Conservation (phyloP, 257 asterid species). For the Galeopsis tetrahit region DNA sequence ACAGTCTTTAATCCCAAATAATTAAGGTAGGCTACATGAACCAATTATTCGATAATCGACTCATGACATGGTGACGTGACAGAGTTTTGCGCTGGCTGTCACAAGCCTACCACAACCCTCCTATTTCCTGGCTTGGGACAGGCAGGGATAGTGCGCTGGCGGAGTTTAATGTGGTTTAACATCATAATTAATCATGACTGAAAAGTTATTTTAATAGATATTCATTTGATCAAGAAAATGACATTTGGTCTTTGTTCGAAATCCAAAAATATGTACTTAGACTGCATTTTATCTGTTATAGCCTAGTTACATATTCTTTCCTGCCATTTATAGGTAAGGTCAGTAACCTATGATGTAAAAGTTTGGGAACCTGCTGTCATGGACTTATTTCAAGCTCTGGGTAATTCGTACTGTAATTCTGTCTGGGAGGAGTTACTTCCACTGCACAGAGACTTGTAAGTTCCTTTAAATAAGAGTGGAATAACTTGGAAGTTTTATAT, state of each 20-base stretch:
- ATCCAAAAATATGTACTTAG: slow-evolving; percentile 6
- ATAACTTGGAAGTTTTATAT: slow-evolving; percentile 6
- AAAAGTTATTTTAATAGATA: slow-evolving; percentile 11
- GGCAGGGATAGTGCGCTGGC: too few species aligned
- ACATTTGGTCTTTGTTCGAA: background rate
- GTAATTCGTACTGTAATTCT: slow-evolving; percentile 85
- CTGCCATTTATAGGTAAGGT: slow-evolving; percentile 72
- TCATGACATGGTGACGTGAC: too few species aligned
- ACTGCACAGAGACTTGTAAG: slow-evolving; percentile 62
- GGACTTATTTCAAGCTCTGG: slow-evolving; percentile 79
- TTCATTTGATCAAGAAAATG: slow-evolving; percentile 2
- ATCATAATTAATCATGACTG: slow-evolving; percentile 19
- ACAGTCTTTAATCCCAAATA: too few species aligned
- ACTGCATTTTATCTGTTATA: slow-evolving; percentile 14
- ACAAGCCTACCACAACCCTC: too few species aligned
- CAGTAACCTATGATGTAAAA: slow-evolving; percentile 87
- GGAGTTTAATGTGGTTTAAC: slow-evolving; percentile 9
- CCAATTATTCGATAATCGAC: too few species aligned
- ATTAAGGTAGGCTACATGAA: too few species aligned
- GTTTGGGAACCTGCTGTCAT: slow-evolving; percentile 94
- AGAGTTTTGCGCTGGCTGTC: too few species aligned
- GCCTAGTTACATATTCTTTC: slow-evolving; percentile 23
- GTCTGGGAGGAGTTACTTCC: slow-evolving; percentile 92
- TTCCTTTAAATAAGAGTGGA: slow-evolving; percentile 23
- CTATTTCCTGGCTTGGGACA: too few species aligned